phyloP scores from a whole-genome alignment of 2,329 filamentous ascomycete genomes.

The Microsporum canis region DNA sequence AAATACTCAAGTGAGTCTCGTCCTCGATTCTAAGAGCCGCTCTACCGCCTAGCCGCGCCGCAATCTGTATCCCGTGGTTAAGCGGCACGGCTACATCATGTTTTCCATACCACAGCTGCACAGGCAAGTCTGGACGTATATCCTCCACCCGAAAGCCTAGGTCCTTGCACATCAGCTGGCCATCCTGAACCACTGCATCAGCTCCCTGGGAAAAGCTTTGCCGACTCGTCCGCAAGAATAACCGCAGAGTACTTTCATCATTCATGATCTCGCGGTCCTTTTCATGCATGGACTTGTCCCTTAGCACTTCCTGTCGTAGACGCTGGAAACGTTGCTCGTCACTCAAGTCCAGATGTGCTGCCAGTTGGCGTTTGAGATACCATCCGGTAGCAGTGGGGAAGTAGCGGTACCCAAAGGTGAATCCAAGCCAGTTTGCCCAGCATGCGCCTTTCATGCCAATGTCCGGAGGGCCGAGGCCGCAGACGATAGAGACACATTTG shows the following conservation, averaged over 20 bases:
- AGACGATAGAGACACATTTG: conserved; percentile 30
- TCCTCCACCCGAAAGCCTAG: conserved; percentile 29
- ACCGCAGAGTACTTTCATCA: conserved; percentile 17
- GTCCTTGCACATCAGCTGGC: conserved; percentile 18
- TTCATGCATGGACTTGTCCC: conserved; percentile 8
- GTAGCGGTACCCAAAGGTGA: conserved; percentile 23
- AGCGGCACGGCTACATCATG: conserved; percentile 25
- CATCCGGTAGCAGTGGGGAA: conserved; percentile 17
- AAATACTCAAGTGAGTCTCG: conserved; percentile 23
- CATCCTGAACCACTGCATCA: conserved; percentile 23
- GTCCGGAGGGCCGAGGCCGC: conserved; percentile 26
- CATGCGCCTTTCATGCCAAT: conserved; percentile 25
- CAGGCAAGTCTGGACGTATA: conserved; percentile 25
- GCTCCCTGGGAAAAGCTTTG: conserved; percentile 24
- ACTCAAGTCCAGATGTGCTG: conserved; percentile 23
- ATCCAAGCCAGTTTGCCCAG: conserved; percentile 20
- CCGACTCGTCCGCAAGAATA: conserved; percentile 16
- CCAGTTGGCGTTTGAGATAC: conserved; percentile 19
- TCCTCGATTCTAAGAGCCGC: conserved; percentile 23
- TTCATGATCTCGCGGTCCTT: conserved; percentile 20
- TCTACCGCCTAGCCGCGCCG: conserved; percentile 21
- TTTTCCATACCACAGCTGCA: conserved; percentile 30
- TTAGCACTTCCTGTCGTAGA: conserved; percentile 12
- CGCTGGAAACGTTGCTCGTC: conserved; percentile 24
- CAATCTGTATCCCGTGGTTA: conserved; percentile 25